Evolutionary conservation across 2,329 filamentous ascomycete genomes (phyloP).

Genomic region (Pseudopyricularia javanii): DNA sequence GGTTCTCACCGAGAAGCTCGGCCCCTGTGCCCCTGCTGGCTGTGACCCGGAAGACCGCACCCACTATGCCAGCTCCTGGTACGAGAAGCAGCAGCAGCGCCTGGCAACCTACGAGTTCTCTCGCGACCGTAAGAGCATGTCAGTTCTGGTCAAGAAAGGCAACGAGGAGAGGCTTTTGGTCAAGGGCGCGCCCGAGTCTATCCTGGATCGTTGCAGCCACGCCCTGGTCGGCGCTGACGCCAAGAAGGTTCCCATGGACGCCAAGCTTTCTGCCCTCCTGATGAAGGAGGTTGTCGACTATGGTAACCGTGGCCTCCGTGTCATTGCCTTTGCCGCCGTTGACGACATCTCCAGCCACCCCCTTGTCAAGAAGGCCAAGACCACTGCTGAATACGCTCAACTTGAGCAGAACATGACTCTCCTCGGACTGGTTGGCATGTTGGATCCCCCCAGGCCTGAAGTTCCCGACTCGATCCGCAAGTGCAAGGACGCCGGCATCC

Average conservation of each 20-base stretch:
- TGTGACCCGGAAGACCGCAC: conserved; percentile 50
- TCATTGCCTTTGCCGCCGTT: conserved; percentile 83
- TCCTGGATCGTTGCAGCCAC: conserved; percentile 84
- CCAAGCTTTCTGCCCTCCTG: conserved; percentile 57
- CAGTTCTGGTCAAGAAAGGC: conserved; percentile 68
- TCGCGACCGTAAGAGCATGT: conserved; percentile 98
- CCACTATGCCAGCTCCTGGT: conserved; percentile 73
- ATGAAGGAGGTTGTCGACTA: conserved; percentile 76
- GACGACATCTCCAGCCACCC: conserved; percentile 62
- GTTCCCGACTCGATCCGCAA: conserved; percentile 76
- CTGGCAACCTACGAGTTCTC: conserved; percentile 94
- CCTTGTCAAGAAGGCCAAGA: conserved; percentile 63
- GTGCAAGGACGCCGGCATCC: conserved; percentile 86
- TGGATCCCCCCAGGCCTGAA: conserved; percentile 90
- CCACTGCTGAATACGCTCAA: conserved; percentile 70
- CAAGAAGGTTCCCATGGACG: conserved; percentile 60
- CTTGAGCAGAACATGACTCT: conserved; percentile 92
- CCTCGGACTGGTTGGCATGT: conserved; percentile 87
- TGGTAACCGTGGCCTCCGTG: conserved; percentile 81
- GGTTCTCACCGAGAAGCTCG: conserved; percentile 87
- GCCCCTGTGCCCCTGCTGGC: conserved; percentile 55
- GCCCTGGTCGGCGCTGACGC: conserved; percentile 67
- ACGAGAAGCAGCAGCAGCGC: conserved; percentile 62
- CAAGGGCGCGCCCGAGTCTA: conserved; percentile 90
- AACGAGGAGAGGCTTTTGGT: conserved; percentile 72